Percentiles rank a stretch among this genome's conserved stretches.
phyloP scores from a whole-genome alignment of 1,284 basidiomycete genomes.

The Kwoniella shivajii region DNA sequence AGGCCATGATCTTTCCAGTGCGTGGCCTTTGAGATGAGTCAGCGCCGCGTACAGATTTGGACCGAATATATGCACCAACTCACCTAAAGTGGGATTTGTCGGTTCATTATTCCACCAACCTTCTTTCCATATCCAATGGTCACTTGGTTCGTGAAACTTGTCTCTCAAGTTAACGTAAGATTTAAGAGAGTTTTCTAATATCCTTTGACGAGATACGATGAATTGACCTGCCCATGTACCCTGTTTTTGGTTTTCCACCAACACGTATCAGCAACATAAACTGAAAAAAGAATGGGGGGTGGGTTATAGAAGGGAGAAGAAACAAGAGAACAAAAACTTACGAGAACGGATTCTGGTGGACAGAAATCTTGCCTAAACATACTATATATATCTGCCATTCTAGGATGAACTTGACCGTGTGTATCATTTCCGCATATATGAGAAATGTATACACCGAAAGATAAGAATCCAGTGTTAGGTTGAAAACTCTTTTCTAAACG shows the following conservation, averaged over 20 bases:
- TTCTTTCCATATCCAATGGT: conserved; percentile 47
- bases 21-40: conserved; percentile 30
- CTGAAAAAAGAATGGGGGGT: neutral
- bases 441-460: conserved; percentile 46
- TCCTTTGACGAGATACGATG: conserved; percentile 38
- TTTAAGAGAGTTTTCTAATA: conserved; percentile 26
- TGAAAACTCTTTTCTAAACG: conserved; percentile 33
- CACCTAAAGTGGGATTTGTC: conserved; percentile 40
- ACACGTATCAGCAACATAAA: neutral
- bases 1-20: conserved; percentile 46
- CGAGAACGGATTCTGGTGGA: conserved; percentile 26
- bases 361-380: conserved; percentile 33
- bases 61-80: conserved; percentile 1
- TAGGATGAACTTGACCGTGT: conserved; percentile 24
- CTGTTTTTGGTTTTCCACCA: no score
- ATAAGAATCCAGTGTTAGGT: conserved; percentile 43
- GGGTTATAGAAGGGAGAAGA: neutral
- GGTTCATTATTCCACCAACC: conserved; percentile 40
- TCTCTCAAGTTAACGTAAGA: conserved; percentile 33
- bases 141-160: conserved; percentile 36
- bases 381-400: conserved; percentile 38
- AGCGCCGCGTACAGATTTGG: neutral
- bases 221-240: conserved; percentile 51
- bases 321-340: conserved; percentile 5
- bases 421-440: conserved; percentile 35